A percentile compares a stretch with the other conserved stretches of the same genome.
Evolutionary conservation across 441 rosid genomes (phyloP).

Genomic region (Erysimum pusillum): DNA sequence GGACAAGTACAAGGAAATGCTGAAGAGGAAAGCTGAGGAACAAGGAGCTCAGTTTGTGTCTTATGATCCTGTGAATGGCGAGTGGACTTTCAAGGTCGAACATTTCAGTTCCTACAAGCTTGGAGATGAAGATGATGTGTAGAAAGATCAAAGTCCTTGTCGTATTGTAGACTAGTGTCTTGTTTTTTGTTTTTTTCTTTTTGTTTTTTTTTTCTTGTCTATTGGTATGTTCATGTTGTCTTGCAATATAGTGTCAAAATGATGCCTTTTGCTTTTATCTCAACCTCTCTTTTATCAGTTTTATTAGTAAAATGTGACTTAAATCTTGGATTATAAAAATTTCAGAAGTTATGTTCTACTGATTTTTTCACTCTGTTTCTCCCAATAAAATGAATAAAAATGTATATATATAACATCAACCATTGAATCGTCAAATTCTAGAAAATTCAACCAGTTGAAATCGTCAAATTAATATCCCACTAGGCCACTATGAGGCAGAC

Average conservation of each 20-base stretch:
- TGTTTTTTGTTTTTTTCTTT: background rate
- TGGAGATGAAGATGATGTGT: constrained; percentile 55
- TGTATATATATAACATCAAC: background rate
- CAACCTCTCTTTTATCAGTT: background rate
- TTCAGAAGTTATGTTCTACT: background rate
- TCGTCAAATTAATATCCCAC: background rate
- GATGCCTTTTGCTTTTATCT: background rate
- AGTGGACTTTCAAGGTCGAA: constrained; percentile 90
- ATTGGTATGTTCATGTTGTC: background rate
- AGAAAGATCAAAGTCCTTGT: constrained; percentile 15
- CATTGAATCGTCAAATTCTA: background rate
- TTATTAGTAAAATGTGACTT: background rate
- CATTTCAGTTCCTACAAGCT: constrained; percentile 86
- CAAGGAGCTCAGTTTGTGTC: constrained; percentile 94
- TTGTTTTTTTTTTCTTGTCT: background rate
- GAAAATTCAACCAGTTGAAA: background rate
- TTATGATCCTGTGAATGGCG: constrained; percentile 80
- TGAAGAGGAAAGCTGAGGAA: constrained; percentile 84
- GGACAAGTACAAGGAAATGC: constrained; percentile 85
- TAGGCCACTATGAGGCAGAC: background rate
- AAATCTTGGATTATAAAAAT: background rate
- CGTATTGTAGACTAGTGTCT: background rate
- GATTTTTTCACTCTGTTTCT: background rate
- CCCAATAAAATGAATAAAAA: background rate
- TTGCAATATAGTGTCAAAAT: background rate